phyloP scores from a whole-genome alignment of 1,284 basidiomycete species.

The Gastroboletus turbinatus region DNA sequence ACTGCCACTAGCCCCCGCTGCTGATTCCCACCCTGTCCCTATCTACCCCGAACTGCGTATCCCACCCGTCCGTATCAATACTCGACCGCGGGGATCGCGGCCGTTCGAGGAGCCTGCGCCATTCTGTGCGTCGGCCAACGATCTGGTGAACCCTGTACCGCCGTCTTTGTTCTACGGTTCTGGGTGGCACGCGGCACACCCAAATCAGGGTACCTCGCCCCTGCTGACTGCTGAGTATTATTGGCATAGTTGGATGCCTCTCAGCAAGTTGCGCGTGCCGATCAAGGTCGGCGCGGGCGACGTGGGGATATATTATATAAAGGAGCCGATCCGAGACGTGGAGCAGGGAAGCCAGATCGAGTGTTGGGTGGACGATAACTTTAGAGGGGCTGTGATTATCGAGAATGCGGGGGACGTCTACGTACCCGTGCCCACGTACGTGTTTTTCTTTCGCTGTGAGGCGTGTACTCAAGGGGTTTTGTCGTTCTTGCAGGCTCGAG shows the following conservation, averaged over 20 bases:
- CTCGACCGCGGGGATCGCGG: slow-evolving; percentile 55
- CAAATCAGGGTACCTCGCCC: slow-evolving; percentile 45
- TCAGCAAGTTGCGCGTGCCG: slow-evolving; percentile 75
- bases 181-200: slow-evolving; percentile 83
- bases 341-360: slow-evolving; percentile 65
- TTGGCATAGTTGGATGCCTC: slow-evolving; percentile 82
- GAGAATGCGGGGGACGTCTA: slow-evolving; percentile 59
- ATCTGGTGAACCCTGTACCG: slow-evolving; percentile 91
- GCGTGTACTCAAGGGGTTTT: slow-evolving; percentile 1
- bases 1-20: slow-evolving; percentile 1
- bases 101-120: slow-evolving; percentile 85
- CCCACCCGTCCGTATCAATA: slow-evolving; percentile 72
- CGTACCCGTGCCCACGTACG: slow-evolving; percentile 55
- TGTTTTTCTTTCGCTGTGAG: slow-evolving; percentile 18
- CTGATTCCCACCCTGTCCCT: slow-evolving; percentile 26
- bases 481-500: slow-evolving; percentile 49
- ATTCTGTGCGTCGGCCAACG: slow-evolving; percentile 90
- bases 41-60: slow-evolving; percentile 50
- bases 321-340: slow-evolving; percentile 53
- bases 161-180: slow-evolving; percentile 86
- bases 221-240: slow-evolving; percentile 71
- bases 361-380: slow-evolving; percentile 88
- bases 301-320: slow-evolving; percentile 75
- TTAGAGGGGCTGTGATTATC: slow-evolving; percentile 57
- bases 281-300: slow-evolving; percentile 75